phyloP scores from a whole-genome alignment of 1,284 basidiomycete genomes.

The Melampsora medusae region DNA sequence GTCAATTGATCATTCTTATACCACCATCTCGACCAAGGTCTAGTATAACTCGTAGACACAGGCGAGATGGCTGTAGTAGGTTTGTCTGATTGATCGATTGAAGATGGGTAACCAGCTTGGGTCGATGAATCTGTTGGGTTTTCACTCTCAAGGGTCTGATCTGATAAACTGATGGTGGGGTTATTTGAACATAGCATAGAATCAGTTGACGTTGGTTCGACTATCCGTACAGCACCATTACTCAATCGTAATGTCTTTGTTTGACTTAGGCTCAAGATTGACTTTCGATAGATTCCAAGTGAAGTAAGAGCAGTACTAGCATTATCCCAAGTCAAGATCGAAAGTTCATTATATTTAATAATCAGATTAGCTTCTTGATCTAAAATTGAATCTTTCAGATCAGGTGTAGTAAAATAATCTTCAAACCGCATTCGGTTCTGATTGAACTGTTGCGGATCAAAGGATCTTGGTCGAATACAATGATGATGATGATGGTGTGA shows the following conservation, averaged over 20 bases:
- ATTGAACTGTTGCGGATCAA: slow-evolving; percentile 54
- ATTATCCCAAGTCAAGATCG: slow-evolving; percentile 60
- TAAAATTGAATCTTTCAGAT: slow-evolving; percentile 7
- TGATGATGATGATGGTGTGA: slow-evolving; percentile 2
- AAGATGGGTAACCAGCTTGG: no score
- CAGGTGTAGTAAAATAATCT: slow-evolving; percentile 55
- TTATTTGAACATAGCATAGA: background rate
- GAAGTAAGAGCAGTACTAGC: slow-evolving; percentile 59
- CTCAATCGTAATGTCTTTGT: slow-evolving; percentile 55
- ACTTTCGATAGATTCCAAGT: slow-evolving; percentile 58
- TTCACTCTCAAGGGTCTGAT: background rate
- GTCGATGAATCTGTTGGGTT: no score
- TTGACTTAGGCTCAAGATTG: slow-evolving; percentile 47
- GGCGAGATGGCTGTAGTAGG: background rate
- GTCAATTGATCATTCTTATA: slow-evolving; percentile 23
- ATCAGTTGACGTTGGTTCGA: background rate
- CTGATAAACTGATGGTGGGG: background rate
- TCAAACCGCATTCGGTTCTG: slow-evolving; percentile 59
- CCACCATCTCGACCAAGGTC: slow-evolving; percentile 43
- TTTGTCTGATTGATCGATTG: background rate
- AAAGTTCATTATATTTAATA: slow-evolving; percentile 29
- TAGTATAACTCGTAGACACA: slow-evolving; percentile 5
- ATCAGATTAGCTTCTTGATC: slow-evolving; percentile 34
- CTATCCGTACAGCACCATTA: slow-evolving; percentile 12
- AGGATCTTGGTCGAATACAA: background rate